phyloP scores from a whole-genome alignment of 2,329 filamentous ascomycete species.

The Epicoccum nigrum region DNA sequence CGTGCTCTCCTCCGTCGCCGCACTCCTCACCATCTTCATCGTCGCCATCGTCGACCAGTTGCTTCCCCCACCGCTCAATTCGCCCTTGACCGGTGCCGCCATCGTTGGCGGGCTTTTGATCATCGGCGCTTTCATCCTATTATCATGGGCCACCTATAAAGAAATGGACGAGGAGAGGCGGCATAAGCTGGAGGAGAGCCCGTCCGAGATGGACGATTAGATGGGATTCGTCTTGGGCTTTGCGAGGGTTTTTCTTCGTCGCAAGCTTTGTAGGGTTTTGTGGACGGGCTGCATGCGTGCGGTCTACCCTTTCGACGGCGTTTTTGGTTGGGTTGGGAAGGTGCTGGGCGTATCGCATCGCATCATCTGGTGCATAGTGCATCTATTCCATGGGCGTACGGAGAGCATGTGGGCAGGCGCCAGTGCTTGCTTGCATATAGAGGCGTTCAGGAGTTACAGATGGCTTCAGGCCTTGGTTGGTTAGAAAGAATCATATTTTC shows the following conservation, averaged over 20 bases:
- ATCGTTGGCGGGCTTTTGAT: conserved; percentile 86
- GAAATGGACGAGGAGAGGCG: conserved; percentile 87
- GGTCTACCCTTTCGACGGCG: neutral
- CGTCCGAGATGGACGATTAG: conserved; percentile 53
- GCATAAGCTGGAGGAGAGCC: conserved; percentile 58
- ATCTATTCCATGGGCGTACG: neutral
- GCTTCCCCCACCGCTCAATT: conserved; percentile 70
- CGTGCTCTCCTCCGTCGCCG: conserved; percentile 89
- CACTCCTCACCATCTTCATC: conserved; percentile 93
- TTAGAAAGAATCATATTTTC: neutral
- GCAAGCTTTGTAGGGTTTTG: too few relatives aligned
- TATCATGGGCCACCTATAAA: conserved; percentile 89
- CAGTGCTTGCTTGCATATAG: neutral
- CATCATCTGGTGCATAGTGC: too few relatives aligned
- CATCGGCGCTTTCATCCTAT: conserved; percentile 81
- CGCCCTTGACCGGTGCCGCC: conserved; percentile 74
- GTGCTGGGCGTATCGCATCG: too few relatives aligned
- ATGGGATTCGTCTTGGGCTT: too few relatives aligned
- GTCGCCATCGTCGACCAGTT: conserved; percentile 92
- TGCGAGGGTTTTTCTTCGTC: too few relatives aligned
- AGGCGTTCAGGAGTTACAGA: neutral
- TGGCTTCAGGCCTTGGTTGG: neutral
- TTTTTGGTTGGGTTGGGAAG: neutral
- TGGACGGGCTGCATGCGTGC: too few relatives aligned
- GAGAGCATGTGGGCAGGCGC: neutral